These are phyloP conservation scores for Aspergillus ibericus DNA, from an alignment of 2,329 filamentous ascomycete species.

Conservation along the genomic window DNA sequence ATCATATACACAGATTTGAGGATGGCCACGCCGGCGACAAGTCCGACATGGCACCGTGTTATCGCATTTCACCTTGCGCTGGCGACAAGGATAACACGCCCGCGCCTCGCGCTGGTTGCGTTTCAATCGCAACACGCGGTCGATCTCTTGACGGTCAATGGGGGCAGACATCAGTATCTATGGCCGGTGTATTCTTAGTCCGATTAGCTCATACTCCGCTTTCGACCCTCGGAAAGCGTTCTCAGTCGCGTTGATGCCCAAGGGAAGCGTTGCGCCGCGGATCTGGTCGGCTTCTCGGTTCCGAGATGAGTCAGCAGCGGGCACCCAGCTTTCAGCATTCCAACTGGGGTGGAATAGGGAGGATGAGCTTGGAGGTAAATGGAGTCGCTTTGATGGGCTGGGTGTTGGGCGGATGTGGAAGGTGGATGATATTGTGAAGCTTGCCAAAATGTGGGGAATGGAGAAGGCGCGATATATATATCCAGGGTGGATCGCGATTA, in stretches of 20 bases:
- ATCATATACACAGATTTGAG: conserved; percentile 30
- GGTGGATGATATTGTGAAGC: too few relatives aligned
- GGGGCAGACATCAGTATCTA: not conserved
- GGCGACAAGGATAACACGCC: conserved; percentile 37
- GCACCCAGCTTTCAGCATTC: not conserved
- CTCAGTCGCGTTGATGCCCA: not conserved
- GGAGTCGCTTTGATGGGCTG: too few relatives aligned
- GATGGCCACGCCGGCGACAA: conserved; percentile 29
- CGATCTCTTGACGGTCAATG: conserved; percentile 28
- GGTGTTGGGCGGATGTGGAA: too few relatives aligned
- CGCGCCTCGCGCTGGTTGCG: conserved; percentile 30
- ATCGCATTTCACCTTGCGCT: conserved; percentile 40
- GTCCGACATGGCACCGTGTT: conserved; percentile 29
- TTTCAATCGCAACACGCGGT: conserved; percentile 29
- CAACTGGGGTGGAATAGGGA: too few relatives aligned
- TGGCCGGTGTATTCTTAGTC: not conserved
- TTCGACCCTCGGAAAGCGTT: too few relatives aligned
- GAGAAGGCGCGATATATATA: too few relatives aligned
- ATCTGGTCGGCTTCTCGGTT: not conserved
- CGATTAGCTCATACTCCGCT: not conserved
- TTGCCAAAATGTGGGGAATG: too few relatives aligned
- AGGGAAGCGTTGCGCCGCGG: not conserved
- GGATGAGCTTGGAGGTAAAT: too few relatives aligned
- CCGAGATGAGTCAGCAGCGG: not conserved
- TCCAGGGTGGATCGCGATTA: too few relatives aligned